Percentiles rank a stretch among this genome's conserved stretches.
These are phyloP conservation scores for Conringia planisiliqua DNA, from an alignment of 345 rosid species.

Conservation along the genomic window DNA sequence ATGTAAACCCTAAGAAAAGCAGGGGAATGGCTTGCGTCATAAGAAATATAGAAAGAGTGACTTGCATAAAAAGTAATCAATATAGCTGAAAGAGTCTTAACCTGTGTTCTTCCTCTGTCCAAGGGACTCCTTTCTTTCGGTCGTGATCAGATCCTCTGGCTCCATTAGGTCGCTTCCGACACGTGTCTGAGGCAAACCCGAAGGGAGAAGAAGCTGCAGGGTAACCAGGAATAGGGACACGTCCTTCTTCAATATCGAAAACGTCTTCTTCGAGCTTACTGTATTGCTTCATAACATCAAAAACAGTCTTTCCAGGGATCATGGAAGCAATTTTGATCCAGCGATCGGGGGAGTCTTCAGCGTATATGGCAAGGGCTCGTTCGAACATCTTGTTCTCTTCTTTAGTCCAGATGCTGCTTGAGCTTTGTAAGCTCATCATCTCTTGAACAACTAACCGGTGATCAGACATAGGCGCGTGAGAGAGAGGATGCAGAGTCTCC, in stretches of 20 bases:
- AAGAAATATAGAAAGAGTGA: neutral
- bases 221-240: conserved; percentile 70
- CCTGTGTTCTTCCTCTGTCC: conserved; percentile 99
- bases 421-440: conserved; percentile 13
- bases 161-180: conserved; percentile 50
- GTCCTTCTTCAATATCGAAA: conserved; percentile 69
- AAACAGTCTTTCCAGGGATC: conserved; percentile 69
- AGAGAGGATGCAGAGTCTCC: conserved; percentile 57
- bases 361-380: conserved; percentile 66
- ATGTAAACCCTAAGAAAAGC: conserved; percentile 8
- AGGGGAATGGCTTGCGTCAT: conserved; percentile 16
- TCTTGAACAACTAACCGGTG: conserved; percentile 33
- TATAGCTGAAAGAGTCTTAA: conserved; percentile 9
- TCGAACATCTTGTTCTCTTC: conserved; percentile 84
- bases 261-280: conserved; percentile 68
- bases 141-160: conserved; percentile 59
- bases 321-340: conserved; percentile 66
- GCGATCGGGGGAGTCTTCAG: conserved; percentile 64
- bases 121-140: conserved; percentile 91
- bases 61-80: neutral
- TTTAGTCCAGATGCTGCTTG: conserved; percentile 50
- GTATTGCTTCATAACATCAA: conserved; percentile 71
- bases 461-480: conserved; percentile 32
- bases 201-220: conserved; percentile 41
- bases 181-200: conserved; percentile 37